These are phyloP conservation scores for Torrubiellomyces zombiae DNA, from an alignment of 2,329 filamentous ascomycete species.

Conservation along the genomic window DNA sequence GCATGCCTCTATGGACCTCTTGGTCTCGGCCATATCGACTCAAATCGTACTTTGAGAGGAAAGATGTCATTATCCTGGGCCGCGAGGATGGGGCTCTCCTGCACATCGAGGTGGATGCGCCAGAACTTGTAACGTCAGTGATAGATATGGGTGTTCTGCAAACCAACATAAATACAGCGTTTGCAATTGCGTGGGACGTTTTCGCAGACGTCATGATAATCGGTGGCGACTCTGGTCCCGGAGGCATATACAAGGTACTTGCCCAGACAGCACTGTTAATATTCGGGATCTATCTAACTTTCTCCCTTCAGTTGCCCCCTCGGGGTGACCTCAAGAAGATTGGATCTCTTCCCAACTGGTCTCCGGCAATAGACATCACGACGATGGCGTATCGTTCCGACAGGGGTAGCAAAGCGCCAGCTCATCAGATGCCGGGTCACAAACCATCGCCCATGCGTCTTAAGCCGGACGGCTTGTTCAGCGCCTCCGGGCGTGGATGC, in stretches of 20 bases:
- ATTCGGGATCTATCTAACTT: no score
- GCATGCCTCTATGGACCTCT: constrained; percentile 54
- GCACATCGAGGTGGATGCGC: constrained; percentile 50
- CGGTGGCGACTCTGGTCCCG: constrained; percentile 62
- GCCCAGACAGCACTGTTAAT: no score
- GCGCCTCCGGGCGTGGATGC: constrained; percentile 45
- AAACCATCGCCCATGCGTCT: constrained; percentile 6
- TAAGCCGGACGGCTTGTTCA: constrained; percentile 41
- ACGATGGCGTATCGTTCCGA: no score
- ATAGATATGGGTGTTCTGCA: constrained; percentile 45
- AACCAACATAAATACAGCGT: constrained; percentile 65
- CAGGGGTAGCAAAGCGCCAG: no score
- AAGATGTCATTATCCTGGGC: constrained; percentile 71
- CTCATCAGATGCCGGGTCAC: no score
- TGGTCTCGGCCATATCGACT: constrained; percentile 69
- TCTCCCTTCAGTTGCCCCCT: constrained; percentile 28
- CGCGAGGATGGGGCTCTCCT: constrained; percentile 74
- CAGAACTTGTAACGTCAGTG: constrained; percentile 35
- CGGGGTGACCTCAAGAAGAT: constrained; percentile 29
- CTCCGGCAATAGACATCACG: constrained; percentile 38
- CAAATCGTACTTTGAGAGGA: constrained; percentile 39
- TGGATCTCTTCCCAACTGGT: constrained; percentile 44
- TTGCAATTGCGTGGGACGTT: constrained; percentile 54
- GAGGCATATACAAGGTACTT: constrained; percentile 54
- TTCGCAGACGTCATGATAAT: constrained; percentile 65